Base-by-base conservation (phyloP, 768 basidiomycete genomes). In the Wakefieldia striispora region DNA sequence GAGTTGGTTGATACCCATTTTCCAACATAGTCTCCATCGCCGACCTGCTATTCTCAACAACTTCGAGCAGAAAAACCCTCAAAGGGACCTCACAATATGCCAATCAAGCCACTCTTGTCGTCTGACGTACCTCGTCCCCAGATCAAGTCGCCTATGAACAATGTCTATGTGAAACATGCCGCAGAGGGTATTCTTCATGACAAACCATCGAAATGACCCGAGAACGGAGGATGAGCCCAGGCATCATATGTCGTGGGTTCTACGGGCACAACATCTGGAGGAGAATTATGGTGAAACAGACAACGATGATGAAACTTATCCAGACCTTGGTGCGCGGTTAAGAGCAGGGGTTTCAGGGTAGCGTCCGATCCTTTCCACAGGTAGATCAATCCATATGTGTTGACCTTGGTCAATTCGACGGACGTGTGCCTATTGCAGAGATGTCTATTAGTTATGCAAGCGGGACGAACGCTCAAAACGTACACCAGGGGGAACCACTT, bases 91-190 rank as follows among this genome's bases (percentile, higher is more conserved):
- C 57, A 84, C 86, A 86, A 70, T 58, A 80, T 79, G n/a, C 78
- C 78, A 47, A 88, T 81, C 40, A 88, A 60, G n/a, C 81, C 83
- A 41, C 77, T 79, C 71, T 93, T 93, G 62, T 80, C 76, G 54
- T 82, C 81, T 34, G 57, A 63, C 19, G 69, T 65, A 3, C 81
- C 80, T 41, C 78, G 66, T 16, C 79, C 78, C 78, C 77, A 81
- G 35, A 82, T 63, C 45, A 64, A 62, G 2, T 66, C 64, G 7
- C 72, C 73, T 64, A 37, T 21, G 23, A 17, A 43, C 37, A 26
- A 40, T 6, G 20, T 34, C 3, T n/a, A 37, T 38, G 13, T 50
- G 24, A 21, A 17, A 23, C 2, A 37, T 40, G 24, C 21, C 4
- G 8, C n/a, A 19, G 39, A 52, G 38, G 10, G 27, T 12, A 20